Evolutionary conservation across 1,284 basidiomycete genomes (phyloP).

Genomic region (Psilocybe mexicana): DNA sequence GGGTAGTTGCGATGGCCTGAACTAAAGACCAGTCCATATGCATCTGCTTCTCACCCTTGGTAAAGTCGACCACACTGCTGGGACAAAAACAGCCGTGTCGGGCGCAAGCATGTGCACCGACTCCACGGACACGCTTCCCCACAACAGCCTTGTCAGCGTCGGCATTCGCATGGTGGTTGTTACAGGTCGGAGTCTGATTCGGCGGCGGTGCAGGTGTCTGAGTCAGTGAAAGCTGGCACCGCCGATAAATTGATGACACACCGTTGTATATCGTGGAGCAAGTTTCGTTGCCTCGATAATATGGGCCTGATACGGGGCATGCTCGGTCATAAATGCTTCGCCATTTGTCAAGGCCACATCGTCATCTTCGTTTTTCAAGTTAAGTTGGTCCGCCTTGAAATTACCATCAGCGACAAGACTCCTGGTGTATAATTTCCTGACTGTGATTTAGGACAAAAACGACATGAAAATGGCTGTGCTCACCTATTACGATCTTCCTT

Average conservation of each 20-base stretch:
- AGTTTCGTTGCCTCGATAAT: neutral
- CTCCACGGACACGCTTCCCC: constrained; percentile 18
- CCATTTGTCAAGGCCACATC: constrained; percentile 16
- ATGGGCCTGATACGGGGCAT: neutral
- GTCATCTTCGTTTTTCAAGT: constrained; percentile 8
- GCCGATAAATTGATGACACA: neutral
- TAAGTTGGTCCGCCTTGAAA: constrained; percentile 18
- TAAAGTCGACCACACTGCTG: constrained; percentile 17
- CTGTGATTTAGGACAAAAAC: too few species aligned
- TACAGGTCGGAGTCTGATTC: constrained; percentile 1
- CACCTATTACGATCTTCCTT: neutral
- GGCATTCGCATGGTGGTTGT: constrained; percentile 8
- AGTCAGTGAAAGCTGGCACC: neutral
- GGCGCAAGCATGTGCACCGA: constrained; percentile 22
- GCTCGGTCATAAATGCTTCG: constrained; percentile 6
- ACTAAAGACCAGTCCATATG: constrained; percentile 26
- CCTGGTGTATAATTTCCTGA: neutral
- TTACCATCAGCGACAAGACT: constrained; percentile 19
- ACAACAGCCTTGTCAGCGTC: constrained; percentile 2
- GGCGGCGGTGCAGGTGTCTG: neutral
- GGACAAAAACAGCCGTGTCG: constrained; percentile 22
- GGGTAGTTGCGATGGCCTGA: constrained; percentile 16
- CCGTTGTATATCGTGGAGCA: neutral
- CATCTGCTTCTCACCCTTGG: constrained; percentile 25
- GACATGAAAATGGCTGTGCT: too few species aligned